Evolutionary conservation across 225 moss, liverwort and hornwort species (phyloP).

Genomic region (Ulota crispa): DNA sequence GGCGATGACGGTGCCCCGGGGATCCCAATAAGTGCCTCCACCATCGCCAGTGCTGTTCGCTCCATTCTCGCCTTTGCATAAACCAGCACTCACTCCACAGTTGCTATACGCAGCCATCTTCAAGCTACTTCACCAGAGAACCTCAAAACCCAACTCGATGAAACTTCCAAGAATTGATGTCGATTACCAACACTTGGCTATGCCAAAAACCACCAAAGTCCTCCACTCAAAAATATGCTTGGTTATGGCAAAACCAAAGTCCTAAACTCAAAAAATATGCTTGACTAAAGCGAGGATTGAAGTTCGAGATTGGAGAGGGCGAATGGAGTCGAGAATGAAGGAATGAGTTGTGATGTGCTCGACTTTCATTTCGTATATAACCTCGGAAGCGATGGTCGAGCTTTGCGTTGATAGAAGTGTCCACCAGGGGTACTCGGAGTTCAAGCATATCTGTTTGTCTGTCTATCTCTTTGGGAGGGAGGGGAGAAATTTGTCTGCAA

Average conservation of each 20-base stretch:
- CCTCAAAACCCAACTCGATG: not conserved
- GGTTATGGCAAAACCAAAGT: too few species aligned
- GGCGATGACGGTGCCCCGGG: not conserved
- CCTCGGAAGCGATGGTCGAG: not conserved
- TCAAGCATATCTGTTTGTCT: not conserved
- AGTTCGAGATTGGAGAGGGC: not conserved
- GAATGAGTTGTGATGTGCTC: not conserved
- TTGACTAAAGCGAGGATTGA: too few species aligned
- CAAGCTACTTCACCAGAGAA: not conserved
- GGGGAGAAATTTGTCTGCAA: not conserved
- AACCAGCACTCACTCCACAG: not conserved
- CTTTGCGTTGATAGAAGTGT: fast-evolving
- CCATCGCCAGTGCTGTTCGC: constrained; percentile 8
- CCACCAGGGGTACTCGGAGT: not conserved
- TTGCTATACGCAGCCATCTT: not conserved
- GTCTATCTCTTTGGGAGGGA: not conserved
- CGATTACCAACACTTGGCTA: not conserved
- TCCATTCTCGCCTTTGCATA: not conserved
- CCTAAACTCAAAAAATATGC: too few species aligned
- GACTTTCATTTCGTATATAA: not conserved
- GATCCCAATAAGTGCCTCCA: constrained; percentile 15
- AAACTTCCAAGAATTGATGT: not conserved
- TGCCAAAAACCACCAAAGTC: not conserved
- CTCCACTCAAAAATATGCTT: too few species aligned
- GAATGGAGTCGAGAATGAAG: not conserved